Conservation (phyloP, 768 basidiomycete genomes). For the Kwoniella heveanensis region DNA sequence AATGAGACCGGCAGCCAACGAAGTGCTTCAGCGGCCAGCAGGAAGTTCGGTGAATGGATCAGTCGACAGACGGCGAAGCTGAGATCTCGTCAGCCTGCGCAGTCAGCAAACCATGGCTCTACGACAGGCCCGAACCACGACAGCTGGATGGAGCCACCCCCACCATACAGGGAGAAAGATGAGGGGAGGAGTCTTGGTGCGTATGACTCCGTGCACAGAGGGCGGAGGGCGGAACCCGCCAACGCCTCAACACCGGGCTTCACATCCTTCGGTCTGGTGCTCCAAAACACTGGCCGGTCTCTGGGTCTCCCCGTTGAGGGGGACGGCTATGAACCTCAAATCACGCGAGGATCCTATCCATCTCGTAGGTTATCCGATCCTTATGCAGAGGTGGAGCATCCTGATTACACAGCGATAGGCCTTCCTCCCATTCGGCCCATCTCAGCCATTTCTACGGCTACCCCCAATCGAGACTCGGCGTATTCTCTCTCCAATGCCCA, state of each 20-base stretch:
- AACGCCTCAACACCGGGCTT: background rate
- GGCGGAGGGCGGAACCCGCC: too few species aligned
- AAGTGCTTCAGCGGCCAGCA: background rate
- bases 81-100: background rate
- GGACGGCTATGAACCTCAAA: background rate
- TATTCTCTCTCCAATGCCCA: too few species aligned
- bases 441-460: background rate
- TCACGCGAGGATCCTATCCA: background rate
- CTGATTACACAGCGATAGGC: background rate
- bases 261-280: background rate
- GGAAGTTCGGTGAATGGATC: background rate
- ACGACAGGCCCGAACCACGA: too few species aligned
- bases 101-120: too few species aligned
- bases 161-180: background rate
- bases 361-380: background rate
- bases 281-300: background rate
- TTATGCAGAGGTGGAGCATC: background rate
- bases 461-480: background rate
- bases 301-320: background rate
- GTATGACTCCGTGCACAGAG: too few species aligned
- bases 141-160: background rate
- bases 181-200: background rate
- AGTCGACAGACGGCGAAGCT: background rate
- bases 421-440: background rate
- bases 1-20: background rate